Conservation (phyloP, 1,284 basidiomycete species). For the Irpex rosettiformis region DNA sequence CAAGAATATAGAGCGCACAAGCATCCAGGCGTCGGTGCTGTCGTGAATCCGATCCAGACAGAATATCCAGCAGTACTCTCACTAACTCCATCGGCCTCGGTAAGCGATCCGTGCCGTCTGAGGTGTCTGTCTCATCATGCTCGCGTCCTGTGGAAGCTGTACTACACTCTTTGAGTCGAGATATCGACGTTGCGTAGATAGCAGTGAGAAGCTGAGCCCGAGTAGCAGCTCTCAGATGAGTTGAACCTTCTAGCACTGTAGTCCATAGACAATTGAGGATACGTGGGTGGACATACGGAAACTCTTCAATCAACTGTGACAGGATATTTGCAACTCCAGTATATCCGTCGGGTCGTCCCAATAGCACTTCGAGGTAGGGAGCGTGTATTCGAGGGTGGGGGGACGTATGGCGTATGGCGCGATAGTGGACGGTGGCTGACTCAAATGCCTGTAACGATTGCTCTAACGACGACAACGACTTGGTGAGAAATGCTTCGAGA, state of each 20-base stretch:
- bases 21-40: neutral
- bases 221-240: neutral
- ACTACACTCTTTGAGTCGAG: neutral
- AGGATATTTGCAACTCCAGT: slow-evolving; percentile 14
- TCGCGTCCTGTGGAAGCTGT: neutral
- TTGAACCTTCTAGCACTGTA: slow-evolving; percentile 17
- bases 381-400: slow-evolving; percentile 21
- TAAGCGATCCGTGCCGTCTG: neutral
- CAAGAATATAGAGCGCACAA: neutral
- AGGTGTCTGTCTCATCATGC: neutral
- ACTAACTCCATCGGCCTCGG: neutral
- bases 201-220: slow-evolving; percentile 5
- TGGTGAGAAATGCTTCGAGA: slow-evolving; percentile 12
- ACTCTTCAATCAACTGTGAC: slow-evolving; percentile 14
- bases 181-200: neutral
- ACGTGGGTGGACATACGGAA: slow-evolving; percentile 17
- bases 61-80: neutral
- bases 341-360: slow-evolving; percentile 8
- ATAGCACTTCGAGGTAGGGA: slow-evolving; percentile 23
- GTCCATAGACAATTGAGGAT: slow-evolving; percentile 29
- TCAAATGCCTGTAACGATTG: neutral
- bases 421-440: slow-evolving; percentile 24
- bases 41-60: neutral
- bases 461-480: slow-evolving; percentile 7
- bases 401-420: slow-evolving; percentile 7